Evolutionary conservation across 2,329 filamentous ascomycete genomes (phyloP), one percentile per base, ranked within the genome.

Genomic region (Penicillium sp.): DNA sequence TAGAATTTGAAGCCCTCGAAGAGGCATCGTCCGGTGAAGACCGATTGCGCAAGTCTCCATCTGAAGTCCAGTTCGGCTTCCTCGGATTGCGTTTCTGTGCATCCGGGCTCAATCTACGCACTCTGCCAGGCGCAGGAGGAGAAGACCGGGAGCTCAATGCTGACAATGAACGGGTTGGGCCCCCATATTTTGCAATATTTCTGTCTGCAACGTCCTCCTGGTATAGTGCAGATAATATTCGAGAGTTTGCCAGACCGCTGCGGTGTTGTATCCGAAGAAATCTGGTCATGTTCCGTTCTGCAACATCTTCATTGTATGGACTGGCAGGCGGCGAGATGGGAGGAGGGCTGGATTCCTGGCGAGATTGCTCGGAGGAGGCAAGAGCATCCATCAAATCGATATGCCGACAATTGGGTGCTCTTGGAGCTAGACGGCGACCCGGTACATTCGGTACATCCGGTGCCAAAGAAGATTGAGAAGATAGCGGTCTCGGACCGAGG

Each of bases 301-400:
- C 75, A 52, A 78, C 67, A 60, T 78, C 73, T 63, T 78, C 75
- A 47, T 78, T 78, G 59, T 75, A 78, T 11, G 72, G 71, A 19
- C 64, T 69, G 6, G 64, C 66, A 3, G 73, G 71, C 10, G 73
- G 72, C 27, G 72, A 58, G 10, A 64, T 53, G 14, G 59, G 44
- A 59, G n/a, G 65, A 44, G 46, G 56, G 55, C 27, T 65, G 55
- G 37, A 64, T 61, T 59, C 51, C 35, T 66, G 71, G 35, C 69
- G 61, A 50, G 33, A 47, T 6, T 66, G 68, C 48, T 76, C 71
- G 1, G 69, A 64, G n/a, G 70, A 68, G 50, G 68, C 70, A n/a
- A 76, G 53, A 13, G 75, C 75, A 57, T 75, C 73, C 21, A 77
- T 60, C 31, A 78, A 64, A 59, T 78, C 75, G 44, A 78, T 68